Conservation (phyloP, 164 flowering plant genomes). For the Vitis labrusca region DNA sequence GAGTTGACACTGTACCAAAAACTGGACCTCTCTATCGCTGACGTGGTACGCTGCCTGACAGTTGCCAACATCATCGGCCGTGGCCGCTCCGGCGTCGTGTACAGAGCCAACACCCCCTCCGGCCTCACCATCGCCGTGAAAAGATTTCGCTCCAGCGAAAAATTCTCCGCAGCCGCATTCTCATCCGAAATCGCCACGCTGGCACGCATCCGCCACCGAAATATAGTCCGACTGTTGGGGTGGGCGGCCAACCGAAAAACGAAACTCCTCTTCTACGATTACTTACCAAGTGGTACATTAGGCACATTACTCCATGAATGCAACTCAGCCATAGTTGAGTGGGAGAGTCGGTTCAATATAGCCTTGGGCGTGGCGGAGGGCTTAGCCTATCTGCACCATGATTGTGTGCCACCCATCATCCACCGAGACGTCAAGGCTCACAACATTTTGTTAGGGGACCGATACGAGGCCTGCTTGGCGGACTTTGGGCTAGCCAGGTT, state of each 20-base stretch:
- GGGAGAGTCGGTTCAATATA: conserved; percentile 71
- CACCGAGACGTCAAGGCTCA: conserved; percentile 88
- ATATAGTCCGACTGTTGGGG: conserved; percentile 67
- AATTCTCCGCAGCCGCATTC: conserved; percentile 53
- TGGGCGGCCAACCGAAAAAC: conserved; percentile 67
- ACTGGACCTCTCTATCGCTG: conserved; percentile 64
- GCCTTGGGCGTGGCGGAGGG: conserved; percentile 83
- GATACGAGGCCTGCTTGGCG: conserved; percentile 67
- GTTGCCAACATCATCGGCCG: conserved; percentile 57
- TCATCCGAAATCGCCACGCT: conserved; percentile 78
- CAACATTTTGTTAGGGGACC: conserved; percentile 64
- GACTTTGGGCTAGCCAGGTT: conserved; percentile 83
- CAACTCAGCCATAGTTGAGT: conserved; percentile 40
- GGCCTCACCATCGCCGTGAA: conserved; percentile 66
- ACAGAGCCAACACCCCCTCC: conserved; percentile 36
- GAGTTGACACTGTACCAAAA: conserved; percentile 78
- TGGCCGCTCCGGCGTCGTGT: conserved; percentile 74
- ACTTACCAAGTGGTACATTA: conserved; percentile 56
- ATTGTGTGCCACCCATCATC: conserved; percentile 71
- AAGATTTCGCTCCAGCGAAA: conserved; percentile 60
- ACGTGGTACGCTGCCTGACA: conserved; percentile 50
- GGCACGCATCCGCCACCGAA: conserved; percentile 72
- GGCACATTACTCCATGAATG: conserved; percentile 59
- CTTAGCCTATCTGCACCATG: conserved; percentile 78
- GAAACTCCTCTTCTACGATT: conserved; percentile 70